Evolutionary conservation across 306 rosid genomes (phyloP).

Genomic region (Malus fusca): DNA sequence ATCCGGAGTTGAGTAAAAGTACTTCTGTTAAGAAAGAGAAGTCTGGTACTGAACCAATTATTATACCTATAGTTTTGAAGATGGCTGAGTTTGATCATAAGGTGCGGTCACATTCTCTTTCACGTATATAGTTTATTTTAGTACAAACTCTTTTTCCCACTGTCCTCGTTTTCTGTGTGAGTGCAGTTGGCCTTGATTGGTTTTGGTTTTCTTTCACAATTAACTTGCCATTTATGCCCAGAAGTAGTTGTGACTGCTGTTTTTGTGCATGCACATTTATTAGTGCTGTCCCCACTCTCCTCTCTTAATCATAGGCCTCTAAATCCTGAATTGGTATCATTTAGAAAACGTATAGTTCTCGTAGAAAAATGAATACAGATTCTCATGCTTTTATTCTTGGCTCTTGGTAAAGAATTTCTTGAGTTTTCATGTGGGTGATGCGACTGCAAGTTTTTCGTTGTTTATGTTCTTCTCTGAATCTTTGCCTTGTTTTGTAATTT

Average conservation of each 20-base stretch:
- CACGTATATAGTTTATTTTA: background rate
- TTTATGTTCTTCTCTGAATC: background rate
- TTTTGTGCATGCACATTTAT: background rate
- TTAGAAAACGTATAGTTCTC: background rate
- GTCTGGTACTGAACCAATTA: slow-evolving; percentile 71
- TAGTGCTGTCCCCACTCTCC: background rate
- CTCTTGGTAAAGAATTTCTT: background rate
- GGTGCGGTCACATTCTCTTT: slow-evolving; percentile 35
- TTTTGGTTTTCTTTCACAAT: background rate
- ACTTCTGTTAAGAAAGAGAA: slow-evolving; percentile 46
- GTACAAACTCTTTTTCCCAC: background rate
- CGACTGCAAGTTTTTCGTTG: background rate
- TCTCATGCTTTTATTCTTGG: background rate
- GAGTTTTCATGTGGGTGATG: background rate
- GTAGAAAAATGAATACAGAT: background rate
- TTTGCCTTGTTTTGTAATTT: background rate
- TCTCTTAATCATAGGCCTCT: background rate
- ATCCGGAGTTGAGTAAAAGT: slow-evolving; percentile 29
- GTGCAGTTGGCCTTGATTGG: background rate
- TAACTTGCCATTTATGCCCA: background rate
- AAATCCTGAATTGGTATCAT: background rate
- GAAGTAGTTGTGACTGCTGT: background rate
- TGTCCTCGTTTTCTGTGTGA: background rate
- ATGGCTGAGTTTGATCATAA: slow-evolving; percentile 97
- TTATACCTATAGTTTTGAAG: slow-evolving; percentile 79